phyloP scores from a whole-genome alignment of 768 basidiomycete genomes.

The Saitozyma podzolica region DNA sequence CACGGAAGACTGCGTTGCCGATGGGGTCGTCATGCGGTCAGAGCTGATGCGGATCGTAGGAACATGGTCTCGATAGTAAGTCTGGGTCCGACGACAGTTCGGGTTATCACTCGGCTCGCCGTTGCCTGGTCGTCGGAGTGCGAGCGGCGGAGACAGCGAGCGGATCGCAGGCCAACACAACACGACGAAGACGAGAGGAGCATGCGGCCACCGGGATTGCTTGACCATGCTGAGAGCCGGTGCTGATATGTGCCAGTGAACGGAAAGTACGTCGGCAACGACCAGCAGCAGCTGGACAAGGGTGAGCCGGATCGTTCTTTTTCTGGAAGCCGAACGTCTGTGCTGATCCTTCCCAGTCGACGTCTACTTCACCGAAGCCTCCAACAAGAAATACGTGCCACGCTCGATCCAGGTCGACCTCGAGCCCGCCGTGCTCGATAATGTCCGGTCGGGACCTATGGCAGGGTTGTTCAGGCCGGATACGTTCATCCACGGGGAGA shows the following conservation, averaged over 20 bases:
- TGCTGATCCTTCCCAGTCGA: constrained; percentile 56
- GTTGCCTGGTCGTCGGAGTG: too few species aligned
- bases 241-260: constrained; percentile 12
- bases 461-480: constrained; percentile 83
- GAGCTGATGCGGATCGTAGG: constrained; percentile 18
- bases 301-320: constrained; percentile 55
- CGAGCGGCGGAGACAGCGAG: too few species aligned
- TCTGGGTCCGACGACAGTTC: neutral
- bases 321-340: neutral
- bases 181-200: too few species aligned
- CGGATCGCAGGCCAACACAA: too few species aligned
- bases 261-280: constrained; percentile 64
- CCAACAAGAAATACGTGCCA: constrained; percentile 75
- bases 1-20: too few species aligned
- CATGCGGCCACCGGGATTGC: too few species aligned
- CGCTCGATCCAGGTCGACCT: constrained; percentile 87
- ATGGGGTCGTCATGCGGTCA: neutral
- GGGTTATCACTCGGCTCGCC: too few species aligned
- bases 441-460: constrained; percentile 67
- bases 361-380: constrained; percentile 78
- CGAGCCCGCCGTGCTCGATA: constrained; percentile 81
- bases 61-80: constrained; percentile 45
- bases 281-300: constrained; percentile 71
- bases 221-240: too few species aligned
- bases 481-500: constrained; percentile 68